Evolutionary conservation across 2,329 filamentous ascomycete genomes (phyloP).

Genomic region (Apiospora rasikravindrae): DNA sequence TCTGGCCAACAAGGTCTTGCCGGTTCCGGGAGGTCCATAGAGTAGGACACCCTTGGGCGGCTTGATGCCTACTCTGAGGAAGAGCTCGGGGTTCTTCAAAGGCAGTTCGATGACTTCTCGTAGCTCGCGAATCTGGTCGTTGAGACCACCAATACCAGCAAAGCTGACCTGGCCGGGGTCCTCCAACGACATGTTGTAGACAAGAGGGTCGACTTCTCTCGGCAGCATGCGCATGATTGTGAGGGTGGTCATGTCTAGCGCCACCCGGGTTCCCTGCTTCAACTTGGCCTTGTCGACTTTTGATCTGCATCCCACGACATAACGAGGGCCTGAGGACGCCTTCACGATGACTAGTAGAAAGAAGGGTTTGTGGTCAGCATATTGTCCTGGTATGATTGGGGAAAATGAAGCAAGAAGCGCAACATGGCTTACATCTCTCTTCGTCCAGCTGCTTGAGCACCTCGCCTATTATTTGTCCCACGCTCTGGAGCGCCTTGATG

Average conservation of each 20-base stretch:
- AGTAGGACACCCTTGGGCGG: constrained; percentile 96
- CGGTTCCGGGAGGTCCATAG: constrained; percentile 95
- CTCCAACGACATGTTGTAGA: constrained; percentile 99
- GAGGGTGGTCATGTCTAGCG: constrained; percentile 98
- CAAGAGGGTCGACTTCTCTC: constrained; percentile 95
- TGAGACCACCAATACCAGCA: constrained; percentile 94
- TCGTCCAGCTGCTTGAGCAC: constrained; percentile 98
- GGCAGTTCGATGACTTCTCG: constrained; percentile 97
- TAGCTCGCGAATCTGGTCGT: constrained; percentile 97
- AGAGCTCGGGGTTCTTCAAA: constrained; percentile 97
- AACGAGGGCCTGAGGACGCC: constrained; percentile 94
- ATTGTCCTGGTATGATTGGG: neutral
- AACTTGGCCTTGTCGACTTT: constrained; percentile 98
- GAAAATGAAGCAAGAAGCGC: neutral
- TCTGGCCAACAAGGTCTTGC: constrained; percentile 92
- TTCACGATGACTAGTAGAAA: constrained; percentile 84
- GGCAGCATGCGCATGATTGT: constrained; percentile 99
- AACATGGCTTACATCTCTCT: constrained; percentile 80
- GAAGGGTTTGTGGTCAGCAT: neutral
- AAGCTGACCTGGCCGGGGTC: constrained; percentile 98
- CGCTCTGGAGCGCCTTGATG: constrained; percentile 98
- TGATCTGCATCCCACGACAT: constrained; percentile 96
- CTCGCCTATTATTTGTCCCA: constrained; percentile 98
- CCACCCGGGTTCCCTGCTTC: constrained; percentile 97
- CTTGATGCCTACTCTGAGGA: constrained; percentile 96